Evolutionary conservation across 306 rosid species (phyloP), one percentile per base, ranked within the genome.

Genomic region (Vicia faba): DNA sequence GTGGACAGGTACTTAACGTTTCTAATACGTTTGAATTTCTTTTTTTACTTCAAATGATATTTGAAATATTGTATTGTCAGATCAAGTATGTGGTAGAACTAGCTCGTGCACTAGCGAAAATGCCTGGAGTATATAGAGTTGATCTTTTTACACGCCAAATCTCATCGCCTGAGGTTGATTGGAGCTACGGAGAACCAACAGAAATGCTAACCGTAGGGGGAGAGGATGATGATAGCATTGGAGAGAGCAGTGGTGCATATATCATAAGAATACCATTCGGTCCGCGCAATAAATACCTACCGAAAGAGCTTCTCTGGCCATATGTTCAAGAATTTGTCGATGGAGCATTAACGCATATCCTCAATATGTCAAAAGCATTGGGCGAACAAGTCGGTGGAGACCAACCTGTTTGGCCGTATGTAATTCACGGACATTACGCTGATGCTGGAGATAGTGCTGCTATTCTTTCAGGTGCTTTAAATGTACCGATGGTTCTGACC

Each of bases 401-500:
- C 16, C 87, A 86, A 61, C 92, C 97, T 20, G 87, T 91, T 3
- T 88, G 97, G 97, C 97, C 97, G 13, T 88, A 91, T 61, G 97
- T 91, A 28, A 88, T 91, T 72, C 97, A 91, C 55, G 97, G 96
- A 46, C 97, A 88, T 62, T 91, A 91, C 64, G 97, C 96, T 3
- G 97, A 91, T 78, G 96, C 97, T 15, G 97, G 97, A 65, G 97
- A 91, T 61, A 82, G 87, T 16, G 96, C 93, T 49, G 97, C 97
- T 63, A 87, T 88, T 78, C 96, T 91, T 69, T 91, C 97, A 0
- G 97, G 97, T 26, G 97, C 97, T 67, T 88, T 91, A 19, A 91
- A 88, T 55, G 93, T 91, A 36, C 97, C 97, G 3, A 91, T 91
- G 97, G 91, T 91, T 23, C 63, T 91, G 53, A 91, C 97, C 0